Evolutionary conservation across 2,329 filamentous ascomycete species (phyloP).

Genomic region (Pseudogymnoascus sp.): DNA sequence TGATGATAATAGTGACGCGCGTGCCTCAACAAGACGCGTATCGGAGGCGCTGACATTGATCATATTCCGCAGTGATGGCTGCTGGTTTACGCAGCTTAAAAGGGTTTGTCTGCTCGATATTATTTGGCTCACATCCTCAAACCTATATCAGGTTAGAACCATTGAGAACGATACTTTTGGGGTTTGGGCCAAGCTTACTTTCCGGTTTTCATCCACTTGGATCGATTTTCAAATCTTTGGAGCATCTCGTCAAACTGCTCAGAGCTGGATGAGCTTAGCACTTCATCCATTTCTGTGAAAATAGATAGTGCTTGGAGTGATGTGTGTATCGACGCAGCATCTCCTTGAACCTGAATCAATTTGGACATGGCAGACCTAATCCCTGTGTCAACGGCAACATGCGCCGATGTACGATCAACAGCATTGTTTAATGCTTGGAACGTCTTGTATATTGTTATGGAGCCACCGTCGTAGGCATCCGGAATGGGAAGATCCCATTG

Average conservation of each 20-base stretch:
- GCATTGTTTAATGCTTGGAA: slow-evolving; percentile 73
- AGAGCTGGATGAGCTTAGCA: slow-evolving; percentile 54
- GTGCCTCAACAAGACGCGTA: slow-evolving; percentile 65
- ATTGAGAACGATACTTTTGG: slow-evolving; percentile 14
- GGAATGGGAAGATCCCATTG: slow-evolving; percentile 87
- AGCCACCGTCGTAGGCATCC: slow-evolving; percentile 50
- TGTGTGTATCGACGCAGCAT: slow-evolving; percentile 45
- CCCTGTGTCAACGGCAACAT: slow-evolving; percentile 54
- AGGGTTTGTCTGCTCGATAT: slow-evolving; percentile 77
- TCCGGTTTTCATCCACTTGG: slow-evolving; percentile 75
- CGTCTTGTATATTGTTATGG: slow-evolving; percentile 67
- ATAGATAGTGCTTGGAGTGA: slow-evolving; percentile 60
- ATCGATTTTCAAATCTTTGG: slow-evolving; percentile 55
- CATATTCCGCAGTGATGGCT: slow-evolving; percentile 53
- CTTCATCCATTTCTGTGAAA: slow-evolving; percentile 74
- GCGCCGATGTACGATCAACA: slow-evolving; percentile 46
- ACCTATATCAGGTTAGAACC: slow-evolving; percentile 43
- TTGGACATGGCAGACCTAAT: slow-evolving; percentile 53
- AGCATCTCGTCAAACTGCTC: slow-evolving; percentile 57
- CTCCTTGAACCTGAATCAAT: slow-evolving; percentile 43
- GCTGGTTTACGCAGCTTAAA: slow-evolving; percentile 70
- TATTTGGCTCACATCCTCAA: slow-evolving; percentile 71
- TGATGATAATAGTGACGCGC: slow-evolving; percentile 69
- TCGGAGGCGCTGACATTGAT: slow-evolving; percentile 55
- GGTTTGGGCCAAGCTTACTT: slow-evolving; percentile 47